phyloP scores from a whole-genome alignment of 148 eudicot genomes.

The Fagopyrum esculentum region DNA sequence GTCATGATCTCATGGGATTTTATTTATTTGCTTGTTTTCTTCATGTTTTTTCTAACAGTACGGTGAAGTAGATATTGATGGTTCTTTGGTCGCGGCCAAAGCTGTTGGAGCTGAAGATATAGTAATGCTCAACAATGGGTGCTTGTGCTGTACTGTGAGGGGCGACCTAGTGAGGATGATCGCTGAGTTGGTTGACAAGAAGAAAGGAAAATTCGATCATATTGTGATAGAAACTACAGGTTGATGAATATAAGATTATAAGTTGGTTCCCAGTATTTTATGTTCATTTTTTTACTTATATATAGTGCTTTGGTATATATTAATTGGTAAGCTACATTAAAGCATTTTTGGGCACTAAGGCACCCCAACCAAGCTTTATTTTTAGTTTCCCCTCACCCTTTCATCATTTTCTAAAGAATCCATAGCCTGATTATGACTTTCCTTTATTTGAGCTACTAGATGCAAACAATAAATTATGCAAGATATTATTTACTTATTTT shows the following conservation, averaged over 20 bases:
- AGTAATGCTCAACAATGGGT: slow-evolving; percentile 94
- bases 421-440: not conserved
- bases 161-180: slow-evolving; percentile 99
- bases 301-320: not conserved
- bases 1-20: not conserved
- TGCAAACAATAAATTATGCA: not conserved
- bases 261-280: not conserved
- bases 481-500: not conserved
- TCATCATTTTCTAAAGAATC: not conserved
- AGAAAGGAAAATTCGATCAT: slow-evolving; percentile 92
- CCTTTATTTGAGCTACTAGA: not conserved
- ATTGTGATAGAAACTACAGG: slow-evolving; percentile 98
- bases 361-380: not conserved
- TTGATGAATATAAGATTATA: slow-evolving; percentile 13
- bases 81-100: slow-evolving; percentile 89
- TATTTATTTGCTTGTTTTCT: not conserved
- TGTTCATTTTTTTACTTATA: not conserved
- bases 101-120: slow-evolving; percentile 91
- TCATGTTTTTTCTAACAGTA: slow-evolving; percentile 23
- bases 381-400: not conserved
- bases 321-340: not conserved
- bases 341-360: not conserved
- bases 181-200: slow-evolving; percentile 60
- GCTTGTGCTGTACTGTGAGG: slow-evolving; percentile 96
- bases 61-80: slow-evolving; percentile 50